Conservation (phyloP, 2,329 filamentous ascomycete species). For the Fusarium robinianum region DNA sequence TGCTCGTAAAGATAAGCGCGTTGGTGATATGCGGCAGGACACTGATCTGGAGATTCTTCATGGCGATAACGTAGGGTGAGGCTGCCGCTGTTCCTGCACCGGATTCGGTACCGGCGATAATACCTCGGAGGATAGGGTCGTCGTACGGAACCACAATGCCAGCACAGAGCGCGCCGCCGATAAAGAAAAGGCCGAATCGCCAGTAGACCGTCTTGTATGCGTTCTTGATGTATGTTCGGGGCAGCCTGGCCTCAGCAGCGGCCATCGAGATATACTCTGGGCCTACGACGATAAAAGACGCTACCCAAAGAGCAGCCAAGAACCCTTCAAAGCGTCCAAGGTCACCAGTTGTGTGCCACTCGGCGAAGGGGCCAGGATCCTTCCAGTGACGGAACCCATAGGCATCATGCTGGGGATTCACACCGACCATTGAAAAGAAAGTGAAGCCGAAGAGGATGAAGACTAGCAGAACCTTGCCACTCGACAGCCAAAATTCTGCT, state of each 20-base stretch:
- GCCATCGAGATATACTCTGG: slow-evolving; percentile 33
- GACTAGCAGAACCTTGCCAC: slow-evolving; percentile 54
- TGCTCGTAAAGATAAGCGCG: slow-evolving; percentile 4
- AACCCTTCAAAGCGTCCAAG: slow-evolving; percentile 65
- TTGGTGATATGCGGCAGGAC: slow-evolving; percentile 8
- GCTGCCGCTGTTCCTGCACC: slow-evolving; percentile 57
- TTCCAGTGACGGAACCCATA: slow-evolving; percentile 14
- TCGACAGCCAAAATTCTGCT: slow-evolving; percentile 54
- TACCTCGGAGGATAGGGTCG: slow-evolving; percentile 41
- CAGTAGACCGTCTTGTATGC: slow-evolving; percentile 37
- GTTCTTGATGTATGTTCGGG: slow-evolving; percentile 34
- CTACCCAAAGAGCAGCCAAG: slow-evolving; percentile 23
- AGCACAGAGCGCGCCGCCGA: slow-evolving; percentile 41
- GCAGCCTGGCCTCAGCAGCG: slow-evolving; percentile 35
- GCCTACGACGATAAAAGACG: slow-evolving; percentile 27
- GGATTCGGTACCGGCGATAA: slow-evolving; percentile 1
- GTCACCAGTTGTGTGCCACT: slow-evolving; percentile 45
- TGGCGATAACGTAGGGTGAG: too few species aligned
- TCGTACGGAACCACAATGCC: slow-evolving; percentile 41
- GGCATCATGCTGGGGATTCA: slow-evolving; percentile 7
- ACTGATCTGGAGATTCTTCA: slow-evolving; percentile 2
- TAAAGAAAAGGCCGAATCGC: slow-evolving; percentile 39
- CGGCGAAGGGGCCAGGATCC: slow-evolving; percentile 33
- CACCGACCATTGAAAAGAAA: slow-evolving; percentile 38
- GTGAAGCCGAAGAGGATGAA: slow-evolving; percentile 52